phyloP scores from a whole-genome alignment of 208 protist genomes.

The Naegleria lovaniensis region DNA sequence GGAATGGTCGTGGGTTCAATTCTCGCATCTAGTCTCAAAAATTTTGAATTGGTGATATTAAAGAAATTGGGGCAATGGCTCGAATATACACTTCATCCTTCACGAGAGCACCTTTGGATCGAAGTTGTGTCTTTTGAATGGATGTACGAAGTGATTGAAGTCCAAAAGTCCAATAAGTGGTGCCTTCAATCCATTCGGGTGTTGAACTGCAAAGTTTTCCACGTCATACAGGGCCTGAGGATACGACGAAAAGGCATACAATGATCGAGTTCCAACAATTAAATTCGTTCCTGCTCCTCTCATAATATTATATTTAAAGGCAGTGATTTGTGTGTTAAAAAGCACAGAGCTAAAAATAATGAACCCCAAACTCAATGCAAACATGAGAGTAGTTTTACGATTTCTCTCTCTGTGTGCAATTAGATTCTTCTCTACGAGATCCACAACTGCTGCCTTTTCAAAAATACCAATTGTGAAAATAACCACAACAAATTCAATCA shows the following conservation, averaged over 20 bases:
- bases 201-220: not conserved
- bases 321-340: constrained; percentile 64
- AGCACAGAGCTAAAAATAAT: constrained; percentile 82
- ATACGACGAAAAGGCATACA: not conserved
- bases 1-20: not conserved
- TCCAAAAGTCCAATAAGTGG: not conserved
- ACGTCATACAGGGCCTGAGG: not conserved
- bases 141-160: not conserved
- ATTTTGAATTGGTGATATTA: not conserved
- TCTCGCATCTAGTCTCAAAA: not conserved
- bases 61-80: not conserved
- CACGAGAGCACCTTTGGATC: constrained; percentile 15
- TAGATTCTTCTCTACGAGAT: constrained; percentile 77
- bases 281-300: constrained; percentile 39
- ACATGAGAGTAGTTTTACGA: constrained; percentile 89
- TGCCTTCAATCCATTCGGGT: not conserved
- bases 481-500: constrained; percentile 51
- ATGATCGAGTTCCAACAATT: constrained; percentile 41
- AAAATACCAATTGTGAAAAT: constrained; percentile 70
- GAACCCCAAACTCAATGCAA: constrained; percentile 77
- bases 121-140: not conserved
- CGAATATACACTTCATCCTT: constrained; percentile 19
- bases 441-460: constrained; percentile 62
- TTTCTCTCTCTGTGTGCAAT: constrained; percentile 77
- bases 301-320: constrained; percentile 45